phyloP scores from a whole-genome alignment of 352 stramenopile genomes.

The Blastocystis hominis region DNA sequence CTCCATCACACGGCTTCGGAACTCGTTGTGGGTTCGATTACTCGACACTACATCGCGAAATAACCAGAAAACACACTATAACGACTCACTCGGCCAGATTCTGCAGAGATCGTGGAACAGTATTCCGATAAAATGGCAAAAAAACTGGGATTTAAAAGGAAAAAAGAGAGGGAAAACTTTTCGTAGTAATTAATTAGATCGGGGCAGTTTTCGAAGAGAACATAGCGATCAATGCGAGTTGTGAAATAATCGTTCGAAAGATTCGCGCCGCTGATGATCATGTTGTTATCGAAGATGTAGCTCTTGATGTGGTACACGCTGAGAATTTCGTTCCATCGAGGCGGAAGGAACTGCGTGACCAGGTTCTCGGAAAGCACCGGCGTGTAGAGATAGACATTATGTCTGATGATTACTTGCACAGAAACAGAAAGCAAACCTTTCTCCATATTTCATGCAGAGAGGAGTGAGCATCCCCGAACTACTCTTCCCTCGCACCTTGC shows the following conservation, averaged over 20 bases:
- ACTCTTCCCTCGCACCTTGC: slow-evolving; percentile 20
- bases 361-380: slow-evolving; percentile 21
- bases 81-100: not conserved
- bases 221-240: slow-evolving; percentile 71
- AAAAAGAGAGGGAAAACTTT: not conserved
- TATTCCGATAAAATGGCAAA: slow-evolving; percentile 4
- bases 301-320: slow-evolving; percentile 72
- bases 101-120: not conserved
- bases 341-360: slow-evolving; percentile 65
- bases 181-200: slow-evolving; percentile 69
- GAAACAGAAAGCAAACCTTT: not conserved
- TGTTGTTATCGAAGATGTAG: slow-evolving; percentile 71
- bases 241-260: slow-evolving; percentile 75
- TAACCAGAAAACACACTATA: not conserved
- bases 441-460: not conserved
- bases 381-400: slow-evolving; percentile 11
- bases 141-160: not conserved
- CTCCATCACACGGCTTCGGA: not conserved
- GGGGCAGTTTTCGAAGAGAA: slow-evolving; percentile 66
- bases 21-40: not conserved
- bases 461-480: not conserved
- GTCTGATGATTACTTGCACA: not conserved
- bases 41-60: not conserved
- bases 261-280: slow-evolving; percentile 73
- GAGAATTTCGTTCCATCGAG: slow-evolving; percentile 70